A percentile compares a stretch with the other conserved stretches of the same genome.
Evolutionary conservation across 164 flowering plant species (phyloP).

Genomic region (Magnolia sinica): DNA sequence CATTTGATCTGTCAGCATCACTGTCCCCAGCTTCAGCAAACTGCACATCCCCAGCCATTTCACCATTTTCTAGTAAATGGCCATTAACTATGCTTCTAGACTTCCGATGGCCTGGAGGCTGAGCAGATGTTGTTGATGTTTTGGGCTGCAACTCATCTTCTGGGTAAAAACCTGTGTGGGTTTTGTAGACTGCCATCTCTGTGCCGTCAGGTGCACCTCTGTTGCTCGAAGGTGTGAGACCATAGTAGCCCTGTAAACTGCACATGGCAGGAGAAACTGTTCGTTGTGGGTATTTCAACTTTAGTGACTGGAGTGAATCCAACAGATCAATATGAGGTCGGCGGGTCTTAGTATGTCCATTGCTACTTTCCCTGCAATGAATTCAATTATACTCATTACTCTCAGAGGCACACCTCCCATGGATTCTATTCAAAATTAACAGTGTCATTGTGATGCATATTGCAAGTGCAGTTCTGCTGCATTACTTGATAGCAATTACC

Average conservation of each 20-base stretch:
- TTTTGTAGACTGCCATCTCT: slow-evolving; percentile 54
- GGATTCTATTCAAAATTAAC: not conserved
- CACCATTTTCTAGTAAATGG: slow-evolving; percentile 32
- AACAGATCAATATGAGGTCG: slow-evolving; percentile 35
- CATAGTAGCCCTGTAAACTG: slow-evolving; percentile 70
- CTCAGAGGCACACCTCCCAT: not conserved
- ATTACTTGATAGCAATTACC: no score
- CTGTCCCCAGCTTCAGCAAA: slow-evolving; percentile 26
- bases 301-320: slow-evolving; percentile 69
- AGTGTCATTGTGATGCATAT: not conserved
- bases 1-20: slow-evolving; percentile 37
- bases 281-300: slow-evolving; percentile 27
- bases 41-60: slow-evolving; percentile 19
- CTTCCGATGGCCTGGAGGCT: slow-evolving; percentile 44
- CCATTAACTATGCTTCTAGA: slow-evolving; percentile 57
- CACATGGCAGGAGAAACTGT: slow-evolving; percentile 76
- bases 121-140: slow-evolving; percentile 25
- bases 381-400: not conserved
- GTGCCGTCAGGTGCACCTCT: slow-evolving; percentile 33
- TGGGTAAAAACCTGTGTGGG: slow-evolving; percentile 29
- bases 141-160: slow-evolving; percentile 40
- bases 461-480: not conserved
- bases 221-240: slow-evolving; percentile 36
- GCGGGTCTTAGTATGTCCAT: slow-evolving; percentile 28
- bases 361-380: slow-evolving; percentile 40